Evolutionary conservation across 1,139 yeast species (phyloP).

Genomic region (Protomyces inouyei): DNA sequence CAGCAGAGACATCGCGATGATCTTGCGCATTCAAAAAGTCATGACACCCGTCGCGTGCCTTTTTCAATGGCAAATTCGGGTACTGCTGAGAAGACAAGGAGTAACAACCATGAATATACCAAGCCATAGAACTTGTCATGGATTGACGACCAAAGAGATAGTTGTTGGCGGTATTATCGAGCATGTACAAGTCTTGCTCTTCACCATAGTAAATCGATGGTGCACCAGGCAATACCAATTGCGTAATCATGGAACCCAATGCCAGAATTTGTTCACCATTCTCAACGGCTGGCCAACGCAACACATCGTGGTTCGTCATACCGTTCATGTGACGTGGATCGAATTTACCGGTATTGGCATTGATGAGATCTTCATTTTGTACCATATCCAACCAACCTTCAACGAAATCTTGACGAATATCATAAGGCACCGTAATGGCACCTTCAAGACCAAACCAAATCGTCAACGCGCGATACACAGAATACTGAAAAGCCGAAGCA

Average conservation of each 20-base stretch:
- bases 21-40: constrained; percentile 27
- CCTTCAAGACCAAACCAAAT: constrained; percentile 29
- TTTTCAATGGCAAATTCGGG: constrained; percentile 2
- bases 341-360: constrained; percentile 26
- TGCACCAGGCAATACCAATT: constrained; percentile 27
- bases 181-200: constrained; percentile 29
- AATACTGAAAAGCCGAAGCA: constrained; percentile 29
- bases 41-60: constrained; percentile 24
- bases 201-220: constrained; percentile 29
- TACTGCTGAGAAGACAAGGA: constrained; percentile 19
- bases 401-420: constrained; percentile 18
- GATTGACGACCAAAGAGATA: constrained; percentile 30
- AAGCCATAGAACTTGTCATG: constrained; percentile 27
- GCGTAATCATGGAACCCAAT: constrained; percentile 27
- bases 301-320: constrained; percentile 30
- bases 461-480: constrained; percentile 24
- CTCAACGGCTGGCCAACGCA: constrained; percentile 28
- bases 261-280: constrained; percentile 20
- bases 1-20: constrained; percentile 27
- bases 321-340: constrained; percentile 30
- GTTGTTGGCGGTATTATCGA: constrained; percentile 28
- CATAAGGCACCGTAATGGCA: constrained; percentile 14
- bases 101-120: constrained; percentile 29
- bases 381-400: constrained; percentile 27
- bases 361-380: constrained; percentile 27